phyloP scores from a whole-genome alignment of 2,329 filamentous ascomycete species.

The Penicillium sp. region DNA sequence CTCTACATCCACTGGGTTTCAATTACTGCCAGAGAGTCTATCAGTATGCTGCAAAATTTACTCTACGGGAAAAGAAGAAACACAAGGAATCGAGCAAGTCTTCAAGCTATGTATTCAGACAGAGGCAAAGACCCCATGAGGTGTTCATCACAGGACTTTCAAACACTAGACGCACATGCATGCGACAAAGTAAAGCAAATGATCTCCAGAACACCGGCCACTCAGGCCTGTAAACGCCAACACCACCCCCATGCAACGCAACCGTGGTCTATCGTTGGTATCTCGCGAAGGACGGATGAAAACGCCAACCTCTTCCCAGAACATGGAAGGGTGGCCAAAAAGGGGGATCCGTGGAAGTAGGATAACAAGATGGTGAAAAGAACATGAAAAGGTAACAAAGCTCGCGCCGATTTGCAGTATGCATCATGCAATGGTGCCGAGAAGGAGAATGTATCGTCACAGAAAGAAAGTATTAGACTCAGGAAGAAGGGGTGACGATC shows the following conservation, averaged over 20 bases:
- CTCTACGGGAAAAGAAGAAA: not conserved
- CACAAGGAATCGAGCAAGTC: not conserved
- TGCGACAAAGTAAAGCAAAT: conserved; percentile 2
- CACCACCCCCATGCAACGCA: conserved; percentile 22
- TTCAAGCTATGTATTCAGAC: not conserved
- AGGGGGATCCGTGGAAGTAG: conserved; percentile 1
- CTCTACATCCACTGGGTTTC: no score
- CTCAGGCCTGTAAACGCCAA: conserved; percentile 18
- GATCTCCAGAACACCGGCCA: conserved; percentile 15
- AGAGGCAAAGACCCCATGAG: not conserved
- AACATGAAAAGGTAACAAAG: conserved; percentile 3
- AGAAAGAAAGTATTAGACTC: not conserved
- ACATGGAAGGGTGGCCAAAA: not conserved
- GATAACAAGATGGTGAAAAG: conserved; percentile 3
- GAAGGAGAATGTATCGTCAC: conserved; percentile 1
- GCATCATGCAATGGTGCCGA: conserved; percentile 13
- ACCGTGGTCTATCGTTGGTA: conserved; percentile 38
- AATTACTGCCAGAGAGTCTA: no score
- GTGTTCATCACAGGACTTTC: not conserved
- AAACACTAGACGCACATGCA: not conserved
- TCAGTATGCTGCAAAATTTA: no score
- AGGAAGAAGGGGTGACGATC: conserved; percentile 2
- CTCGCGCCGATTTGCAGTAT: conserved; percentile 11
- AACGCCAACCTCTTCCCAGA: not conserved
- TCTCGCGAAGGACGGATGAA: conserved; percentile 24